Evolutionary conservation across 345 rosid genomes (phyloP), one percentile per base, ranked within the genome.

Genomic region (Camelina sativa): DNA sequence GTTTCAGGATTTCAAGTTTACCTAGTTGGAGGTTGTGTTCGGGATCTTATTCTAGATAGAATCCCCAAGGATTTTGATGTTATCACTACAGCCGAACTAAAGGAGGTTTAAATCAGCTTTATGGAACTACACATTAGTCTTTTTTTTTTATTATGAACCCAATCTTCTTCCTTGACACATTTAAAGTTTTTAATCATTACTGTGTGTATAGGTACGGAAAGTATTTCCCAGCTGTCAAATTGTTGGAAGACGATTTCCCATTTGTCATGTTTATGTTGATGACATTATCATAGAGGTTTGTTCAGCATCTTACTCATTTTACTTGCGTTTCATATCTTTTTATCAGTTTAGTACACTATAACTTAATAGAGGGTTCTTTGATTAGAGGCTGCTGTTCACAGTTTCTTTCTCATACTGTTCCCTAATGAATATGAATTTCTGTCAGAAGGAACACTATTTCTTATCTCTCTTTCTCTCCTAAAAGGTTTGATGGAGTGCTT

Each of bases 11-110:
- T 85, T 73, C 87, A 87, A 69, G 91, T 84, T 19, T 88, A 86
- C 77, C 82, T 90, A 57, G 93, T 90, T 0, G 93, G 91, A 71
- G 88, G 96, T 19, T 88, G 96, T 65, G 90, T 85, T 41, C 85
- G 96, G 41, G 93, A 90, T 88, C 93, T 88, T 72, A 83, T 88
- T 30, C 67, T 88, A 57, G 84, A 85, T 79, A 73, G 86, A 69
- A 81, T 69, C 32, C 96, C 96, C 17, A 89, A 86, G 69, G 96
- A 90, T 71, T 88, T 88, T 32, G 93, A 90, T 78, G 80, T 85
- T 53, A 84, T 88, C 72, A 88, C 93, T 23, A 76, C 91, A 37
- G 91, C 93, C 7, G 80, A 88, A 62, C 88, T 86, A 59, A 83
- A 70, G 56, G 81, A 90, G 88, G 93, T 90, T 56, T 55, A 6